Evolutionary conservation across 139 green algal genomes (phyloP), one percentile per base, ranked within the genome.

Genomic region (Chlorella sorokiniana): DNA sequence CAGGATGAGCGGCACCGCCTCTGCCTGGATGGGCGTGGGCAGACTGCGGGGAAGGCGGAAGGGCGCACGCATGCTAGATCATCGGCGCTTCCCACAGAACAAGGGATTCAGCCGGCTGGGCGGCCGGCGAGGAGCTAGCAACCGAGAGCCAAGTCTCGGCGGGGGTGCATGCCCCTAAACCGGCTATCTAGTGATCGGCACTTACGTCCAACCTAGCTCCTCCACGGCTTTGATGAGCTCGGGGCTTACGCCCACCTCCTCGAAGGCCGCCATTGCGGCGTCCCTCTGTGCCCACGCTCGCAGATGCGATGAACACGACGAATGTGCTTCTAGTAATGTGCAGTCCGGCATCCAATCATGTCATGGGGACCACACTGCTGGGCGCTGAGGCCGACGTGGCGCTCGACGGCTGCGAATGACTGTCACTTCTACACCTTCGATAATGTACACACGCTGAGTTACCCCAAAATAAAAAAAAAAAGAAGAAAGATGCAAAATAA

Each of bases 1-100:
- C 11, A 97, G 88, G 42, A 96, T 93, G 7, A 97, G 85, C 0
- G 93, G 93, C 7, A 97, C 84, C 0, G 88, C 87, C 64, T 97
- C 94, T 10, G 80, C 77, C 67, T 97, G 94, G 11, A 97, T 88
- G 33, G 92, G 88, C 2, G 94, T 94, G 0, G 94, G 94, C 37
- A 97, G 79, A 72, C 91, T 95, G 91, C 76, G 73, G 22, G 29
- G 0, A 59, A 61, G 70, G 14, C 41, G 67, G 38, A 61, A 42
- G 20, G 54, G n/a, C 31, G 8, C 80, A 71, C 31, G 48, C n/a
- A 69, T 62, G n/a, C n/a, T n/a, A n/a, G n/a, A n/a, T n/a, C n/a
- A n/a, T n/a, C n/a, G n/a, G n/a, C n/a, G n/a, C n/a, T n/a, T n/a
- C n/a, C n/a, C n/a, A n/a, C n/a, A n/a, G n/a, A n/a, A 25, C 37